Base-by-base conservation (phyloP, 75 land plant genomes). In the Sequoia sempervirens region DNA sequence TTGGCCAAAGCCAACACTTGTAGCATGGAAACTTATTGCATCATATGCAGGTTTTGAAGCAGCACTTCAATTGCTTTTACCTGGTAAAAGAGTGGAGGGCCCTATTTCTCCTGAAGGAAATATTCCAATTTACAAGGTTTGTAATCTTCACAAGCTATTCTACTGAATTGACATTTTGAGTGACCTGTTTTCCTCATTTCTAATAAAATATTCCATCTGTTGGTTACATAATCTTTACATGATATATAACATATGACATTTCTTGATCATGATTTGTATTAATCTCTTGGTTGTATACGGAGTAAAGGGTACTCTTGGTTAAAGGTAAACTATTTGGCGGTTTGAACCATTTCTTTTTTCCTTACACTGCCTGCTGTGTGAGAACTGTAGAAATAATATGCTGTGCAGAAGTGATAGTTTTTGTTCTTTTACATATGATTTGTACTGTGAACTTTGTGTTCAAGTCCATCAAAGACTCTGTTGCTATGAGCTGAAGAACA, bases 81-180 rank as follows among this genome's bases (percentile, higher is more conserved):
- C 99, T 79, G 99, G 98, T 17, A 87, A 96, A 85, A 84, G 88
- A 85, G 92, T 92, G 79, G 88, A 91, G 81, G 99, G 99, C 45
- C 99, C 99, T 14, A 41, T 97, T 70, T 97, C 99, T 83, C 98
- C 99, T 13, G 80, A 93, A n/a, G 99, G 99, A 45, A 89, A 96
- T 81, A 85, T 87, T 3, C 99, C 99, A 79, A 90, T 97, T 28
- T 97, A 97, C 88, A 97, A 96, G 98, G 99, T 95, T 68, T 18
- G 17, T 66, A 46, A 56, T 36, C 40, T 66, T 54, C 23, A 30
- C 70, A 12, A 23, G 46, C 82, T 85, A 80, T 70, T 70, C 30
- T 82, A 12, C 6, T 82, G 18, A 68, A 82, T 78, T 41, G 28
- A 78, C 50, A 78, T 26, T 32, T 37, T 61, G 41, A 30, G 45